These are phyloP conservation scores for Yamadazyma kitorensis DNA, from an alignment of 805 yeast species.

Conservation along the genomic window DNA sequence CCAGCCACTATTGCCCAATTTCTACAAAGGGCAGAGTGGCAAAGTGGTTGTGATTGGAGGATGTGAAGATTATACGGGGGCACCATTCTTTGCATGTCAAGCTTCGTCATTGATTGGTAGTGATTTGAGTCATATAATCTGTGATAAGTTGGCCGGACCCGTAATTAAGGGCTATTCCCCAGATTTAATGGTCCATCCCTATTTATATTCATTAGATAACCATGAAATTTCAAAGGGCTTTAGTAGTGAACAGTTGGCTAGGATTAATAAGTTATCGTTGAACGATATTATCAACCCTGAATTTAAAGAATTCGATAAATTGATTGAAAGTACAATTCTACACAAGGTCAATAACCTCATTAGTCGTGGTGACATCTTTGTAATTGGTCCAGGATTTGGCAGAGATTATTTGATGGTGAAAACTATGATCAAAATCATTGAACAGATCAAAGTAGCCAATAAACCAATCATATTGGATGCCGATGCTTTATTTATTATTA, in stretches of 20 bases:
- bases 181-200: slow-evolving; percentile 95
- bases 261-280: slow-evolving; percentile 13
- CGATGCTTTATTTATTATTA: slow-evolving; percentile 73
- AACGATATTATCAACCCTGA: slow-evolving; percentile 21
- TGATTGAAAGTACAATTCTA: slow-evolving; percentile 45
- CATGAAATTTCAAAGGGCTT: slow-evolving; percentile 20
- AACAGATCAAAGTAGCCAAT: slow-evolving; percentile 51
- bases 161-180: slow-evolving; percentile 89
- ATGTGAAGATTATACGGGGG: slow-evolving; percentile 94
- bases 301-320: slow-evolving; percentile 22
- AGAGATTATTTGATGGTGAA: slow-evolving; percentile 68
- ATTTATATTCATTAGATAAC: slow-evolving; percentile 51
- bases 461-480: slow-evolving; percentile 87
- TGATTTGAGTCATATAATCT: slow-evolving; percentile 86
- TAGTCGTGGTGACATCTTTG: slow-evolving; percentile 71
- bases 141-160: slow-evolving; percentile 74
- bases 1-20: slow-evolving; percentile 70
- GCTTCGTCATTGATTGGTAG: slow-evolving; percentile 84
- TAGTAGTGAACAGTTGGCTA: slow-evolving; percentile 18
- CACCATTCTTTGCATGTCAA: slow-evolving; percentile 88
- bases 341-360: slow-evolving; percentile 57
- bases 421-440: slow-evolving; percentile 55
- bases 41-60: slow-evolving; percentile 88
- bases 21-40: slow-evolving; percentile 93
- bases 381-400: slow-evolving; percentile 94